A percentile compares a stretch with the other conserved stretches of the same genome.
Conservation (phyloP, 2,329 filamentous ascomycete species). For the Helotiales sp. region DNA sequence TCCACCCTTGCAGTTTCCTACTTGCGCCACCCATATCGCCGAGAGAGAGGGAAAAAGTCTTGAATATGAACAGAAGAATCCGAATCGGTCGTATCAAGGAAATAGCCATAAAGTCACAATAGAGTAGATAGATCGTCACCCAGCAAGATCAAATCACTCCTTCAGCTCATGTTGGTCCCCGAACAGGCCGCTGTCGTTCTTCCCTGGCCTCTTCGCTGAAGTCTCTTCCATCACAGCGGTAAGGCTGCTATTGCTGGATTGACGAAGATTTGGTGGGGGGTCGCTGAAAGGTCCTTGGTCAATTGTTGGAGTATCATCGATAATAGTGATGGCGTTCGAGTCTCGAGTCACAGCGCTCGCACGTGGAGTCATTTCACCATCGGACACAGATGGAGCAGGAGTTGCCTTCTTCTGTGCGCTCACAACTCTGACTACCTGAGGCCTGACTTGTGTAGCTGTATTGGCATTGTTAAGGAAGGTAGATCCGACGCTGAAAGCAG, state of each 20-base stretch:
- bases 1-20: neutral
- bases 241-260: conserved; percentile 53
- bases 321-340: conserved; percentile 54
- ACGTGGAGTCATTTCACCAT: conserved; percentile 25
- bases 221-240: conserved; percentile 62
- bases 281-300: conserved; percentile 66
- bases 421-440: conserved; percentile 65
- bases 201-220: conserved; percentile 38
- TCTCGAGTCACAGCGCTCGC: conserved; percentile 43
- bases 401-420: conserved; percentile 54
- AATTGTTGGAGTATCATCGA: conserved; percentile 54
- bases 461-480: conserved; percentile 70
- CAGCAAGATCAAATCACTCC: conserved; percentile 43
- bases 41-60: conserved; percentile 12
- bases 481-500: conserved; percentile 69
- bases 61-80: conserved; percentile 37
- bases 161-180: conserved; percentile 63
- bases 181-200: conserved; percentile 56
- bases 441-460: conserved; percentile 60
- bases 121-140: conserved; percentile 19
- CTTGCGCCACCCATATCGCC: conserved; percentile 31
- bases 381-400: conserved; percentile 8
- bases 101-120: conserved; percentile 8
- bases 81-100: conserved; percentile 26
- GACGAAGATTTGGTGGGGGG: conserved; percentile 52